Base-by-base conservation (phyloP, 2,329 filamentous ascomycete species). In the Delphinella strobiligena region DNA sequence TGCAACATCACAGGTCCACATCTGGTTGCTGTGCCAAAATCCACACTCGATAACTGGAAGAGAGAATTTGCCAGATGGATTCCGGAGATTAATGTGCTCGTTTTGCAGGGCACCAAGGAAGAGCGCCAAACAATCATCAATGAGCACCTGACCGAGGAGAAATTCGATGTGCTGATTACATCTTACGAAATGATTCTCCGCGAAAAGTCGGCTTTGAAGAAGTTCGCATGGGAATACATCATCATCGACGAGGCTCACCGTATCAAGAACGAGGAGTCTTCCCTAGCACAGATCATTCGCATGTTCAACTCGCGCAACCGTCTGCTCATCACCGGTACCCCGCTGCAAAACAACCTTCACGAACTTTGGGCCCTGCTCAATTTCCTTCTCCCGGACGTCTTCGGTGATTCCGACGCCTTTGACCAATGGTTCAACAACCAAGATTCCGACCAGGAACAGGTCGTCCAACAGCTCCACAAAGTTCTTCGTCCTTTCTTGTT, bases 221-320 rank as follows among this genome's bases (percentile, higher is more conserved):
- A 96, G 61, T 93, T 98, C 59, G 88, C 91, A 0, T 98, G 91
- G 91, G 89, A 98, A 60, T 98, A 98, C 62, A 98, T 98, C 61
- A 94, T 98, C 51, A 94, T 98, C 48, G 91, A 98, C 54, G 91
- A 98, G 55, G 80, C 91, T 2, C 91, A 98, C 61, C 86, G 91
- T 45, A 98, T 98, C 74, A 98, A 98, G 69, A 98, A 98, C 62
- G 91, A 98, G 58, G 87, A 96, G 60, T 98, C 91, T 0, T 95
- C 91, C 0, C 71, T 98, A 3, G 88, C 91, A 3, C 89, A 96
- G 55, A 93, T 96, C 49, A 94, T 98, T 48, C 85, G 91, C 50
- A 68, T 95, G 38, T 98, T 98, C 69, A 85, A 88, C 62, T 98
- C 91, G 4, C 78, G 91, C 56, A 96, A 96, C 59, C 81, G 91